Evolutionary conservation across 2,329 filamentous ascomycete species (phyloP).

Genomic region (Cercospora berteroae): DNA sequence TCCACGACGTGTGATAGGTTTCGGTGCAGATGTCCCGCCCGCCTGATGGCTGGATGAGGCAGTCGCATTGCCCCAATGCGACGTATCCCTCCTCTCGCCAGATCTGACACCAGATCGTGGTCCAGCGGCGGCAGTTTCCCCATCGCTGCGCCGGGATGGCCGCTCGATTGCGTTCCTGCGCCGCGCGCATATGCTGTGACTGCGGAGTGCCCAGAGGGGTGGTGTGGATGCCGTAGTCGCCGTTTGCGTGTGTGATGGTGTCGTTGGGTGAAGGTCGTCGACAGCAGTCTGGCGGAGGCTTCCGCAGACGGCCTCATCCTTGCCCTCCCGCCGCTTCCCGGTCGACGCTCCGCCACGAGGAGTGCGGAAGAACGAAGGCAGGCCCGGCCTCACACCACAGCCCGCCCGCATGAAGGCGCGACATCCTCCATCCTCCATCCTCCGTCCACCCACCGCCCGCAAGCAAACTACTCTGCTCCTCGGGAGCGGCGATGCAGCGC

Average conservation of each 20-base stretch:
- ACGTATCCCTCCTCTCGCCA: not conserved
- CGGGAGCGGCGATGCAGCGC: no score
- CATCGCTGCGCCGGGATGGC: not conserved
- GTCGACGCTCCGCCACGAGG: not conserved
- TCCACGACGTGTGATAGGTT: slow-evolving; percentile 1
- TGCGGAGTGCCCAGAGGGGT: not conserved
- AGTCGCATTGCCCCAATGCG: slow-evolving; percentile 3
- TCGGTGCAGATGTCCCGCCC: not conserved
- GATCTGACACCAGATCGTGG: not conserved
- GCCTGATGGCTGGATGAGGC: slow-evolving; percentile 4
- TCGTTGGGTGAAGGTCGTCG: not conserved
- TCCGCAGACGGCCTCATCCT: not conserved
- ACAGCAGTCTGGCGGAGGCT: not conserved
- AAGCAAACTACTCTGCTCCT: not conserved
- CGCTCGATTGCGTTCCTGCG: not conserved
- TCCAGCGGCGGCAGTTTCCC: not conserved
- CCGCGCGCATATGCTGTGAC: not conserved
- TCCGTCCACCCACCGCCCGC: not conserved
- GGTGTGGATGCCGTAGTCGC: not conserved
- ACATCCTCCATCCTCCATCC: not conserved
- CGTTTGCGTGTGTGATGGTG: not conserved
- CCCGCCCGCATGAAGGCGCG: not conserved
- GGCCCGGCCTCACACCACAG: not conserved
- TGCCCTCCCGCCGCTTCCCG: not conserved
- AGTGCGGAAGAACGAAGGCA: not conserved